Percentiles rank a stretch among this genome's conserved stretches.
Evolutionary conservation across 345 rosid genomes (phyloP).

Genomic region (Toxicodendron radicans): DNA sequence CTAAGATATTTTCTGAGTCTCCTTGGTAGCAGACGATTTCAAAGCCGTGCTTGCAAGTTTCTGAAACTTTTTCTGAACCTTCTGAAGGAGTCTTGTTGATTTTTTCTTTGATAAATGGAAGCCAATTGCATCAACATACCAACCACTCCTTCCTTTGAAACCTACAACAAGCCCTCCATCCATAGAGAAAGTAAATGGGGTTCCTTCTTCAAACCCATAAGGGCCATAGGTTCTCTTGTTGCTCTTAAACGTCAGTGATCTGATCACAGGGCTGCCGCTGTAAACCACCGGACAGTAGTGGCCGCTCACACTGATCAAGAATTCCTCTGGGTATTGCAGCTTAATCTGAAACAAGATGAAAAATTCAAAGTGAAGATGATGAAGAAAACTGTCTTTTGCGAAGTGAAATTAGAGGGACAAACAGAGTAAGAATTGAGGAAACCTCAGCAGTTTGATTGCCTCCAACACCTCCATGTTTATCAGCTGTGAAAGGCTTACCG

Average conservation of each 20-base stretch:
- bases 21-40: not conserved
- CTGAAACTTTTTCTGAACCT: slow-evolving; percentile 46
- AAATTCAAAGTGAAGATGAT: not conserved
- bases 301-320: slow-evolving; percentile 54
- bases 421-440: not conserved
- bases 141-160: slow-evolving; percentile 64
- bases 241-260: slow-evolving; percentile 68
- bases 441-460: slow-evolving; percentile 63
- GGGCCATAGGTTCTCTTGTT: slow-evolving; percentile 67
- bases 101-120: slow-evolving; percentile 49
- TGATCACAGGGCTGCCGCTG: slow-evolving; percentile 62
- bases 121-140: slow-evolving; percentile 75
- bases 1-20: not conserved
- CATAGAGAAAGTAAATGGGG: slow-evolving; percentile 58
- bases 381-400: no score
- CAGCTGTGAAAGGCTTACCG: slow-evolving; percentile 50
- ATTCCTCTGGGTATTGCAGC: slow-evolving; percentile 76
- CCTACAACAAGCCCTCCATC: slow-evolving; percentile 64
- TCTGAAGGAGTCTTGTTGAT: slow-evolving; percentile 46
- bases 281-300: slow-evolving; percentile 54
- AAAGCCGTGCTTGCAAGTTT: slow-evolving; percentile 46
- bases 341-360: slow-evolving; percentile 44
- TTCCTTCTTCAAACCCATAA: slow-evolving; percentile 69
- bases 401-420: not conserved
- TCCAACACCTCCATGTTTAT: slow-evolving; percentile 71